phyloP scores from a whole-genome alignment of 768 basidiomycete genomes.

The Tubosaeta sp. region DNA sequence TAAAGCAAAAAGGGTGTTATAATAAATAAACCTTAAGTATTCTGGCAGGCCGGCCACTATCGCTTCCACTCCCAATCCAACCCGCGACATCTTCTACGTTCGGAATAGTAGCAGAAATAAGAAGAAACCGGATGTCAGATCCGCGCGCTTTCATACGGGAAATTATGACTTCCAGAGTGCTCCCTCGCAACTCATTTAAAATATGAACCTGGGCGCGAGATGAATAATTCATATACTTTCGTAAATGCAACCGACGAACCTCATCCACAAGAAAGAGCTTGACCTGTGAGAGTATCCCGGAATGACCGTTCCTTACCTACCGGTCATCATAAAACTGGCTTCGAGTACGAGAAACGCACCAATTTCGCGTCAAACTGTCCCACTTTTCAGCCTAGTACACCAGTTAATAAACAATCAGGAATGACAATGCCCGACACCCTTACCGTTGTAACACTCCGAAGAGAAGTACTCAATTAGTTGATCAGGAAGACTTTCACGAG shows the following conservation, averaged over 20 bases:
- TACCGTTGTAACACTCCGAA: slow-evolving; percentile 71
- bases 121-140: slow-evolving; percentile 69
- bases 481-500: neutral
- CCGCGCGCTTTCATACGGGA: slow-evolving; percentile 86
- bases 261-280: slow-evolving; percentile 89
- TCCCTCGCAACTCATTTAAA: slow-evolving; percentile 85
- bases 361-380: slow-evolving; percentile 89
- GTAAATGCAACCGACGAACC: slow-evolving; percentile 36
- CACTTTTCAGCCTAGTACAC: slow-evolving; percentile 82
- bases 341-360: slow-evolving; percentile 50
- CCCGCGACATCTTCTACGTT: slow-evolving; percentile 86
- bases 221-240: neutral
- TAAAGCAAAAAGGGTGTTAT: neutral
- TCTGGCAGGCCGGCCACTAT: slow-evolving; percentile 42
- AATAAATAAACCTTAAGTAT: slow-evolving; percentile 65
- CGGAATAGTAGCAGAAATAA: slow-evolving; percentile 92
- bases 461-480: slow-evolving; percentile 1
- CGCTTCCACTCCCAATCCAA: slow-evolving; percentile 66
- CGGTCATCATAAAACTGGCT: slow-evolving; percentile 3
- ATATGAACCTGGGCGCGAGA: slow-evolving; percentile 69
- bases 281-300: slow-evolving; percentile 64
- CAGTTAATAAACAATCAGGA: neutral
- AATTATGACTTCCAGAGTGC: slow-evolving; percentile 91
- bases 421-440: slow-evolving; percentile 10
- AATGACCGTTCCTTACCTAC: slow-evolving; percentile 51